phyloP scores from a whole-genome alignment of 2,329 filamentous ascomycete genomes.

The Diplodia mutila region DNA sequence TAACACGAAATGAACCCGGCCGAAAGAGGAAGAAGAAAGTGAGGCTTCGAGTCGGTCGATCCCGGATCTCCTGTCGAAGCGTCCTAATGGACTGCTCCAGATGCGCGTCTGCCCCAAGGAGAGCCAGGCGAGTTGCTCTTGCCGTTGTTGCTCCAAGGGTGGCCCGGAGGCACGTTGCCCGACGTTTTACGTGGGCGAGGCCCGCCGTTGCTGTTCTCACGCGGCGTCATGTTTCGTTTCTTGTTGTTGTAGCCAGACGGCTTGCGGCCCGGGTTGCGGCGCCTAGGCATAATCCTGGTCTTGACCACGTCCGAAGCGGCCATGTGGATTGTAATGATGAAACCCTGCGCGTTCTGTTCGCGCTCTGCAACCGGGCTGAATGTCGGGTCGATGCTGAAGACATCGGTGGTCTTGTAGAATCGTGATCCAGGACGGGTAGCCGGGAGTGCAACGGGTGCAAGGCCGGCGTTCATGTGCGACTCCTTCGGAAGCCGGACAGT shows the following conservation, averaged over 20 bases:
- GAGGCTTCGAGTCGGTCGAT: neutral
- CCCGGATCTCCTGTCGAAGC: neutral
- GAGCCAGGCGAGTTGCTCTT: conserved; percentile 17
- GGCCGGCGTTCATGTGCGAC: conserved; percentile 17
- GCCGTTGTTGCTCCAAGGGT: conserved; percentile 21
- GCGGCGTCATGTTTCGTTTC: conserved; percentile 15
- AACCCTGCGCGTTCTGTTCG: conserved; percentile 17
- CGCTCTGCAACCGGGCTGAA: neutral
- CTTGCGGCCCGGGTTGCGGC: conserved; percentile 14
- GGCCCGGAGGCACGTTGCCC: conserved; percentile 13
- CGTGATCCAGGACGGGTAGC: conserved; percentile 13
- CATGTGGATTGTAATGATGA: conserved; percentile 19
- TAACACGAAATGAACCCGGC: conserved; percentile 15
- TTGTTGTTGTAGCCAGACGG: conserved; percentile 20
- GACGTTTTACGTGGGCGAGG: conserved; percentile 13
- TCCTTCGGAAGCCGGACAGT: conserved; percentile 22
- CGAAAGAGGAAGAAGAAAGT: conserved; percentile 17
- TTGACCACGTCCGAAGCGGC: conserved; percentile 8
- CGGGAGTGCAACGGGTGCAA: conserved; percentile 1
- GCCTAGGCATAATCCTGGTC: conserved; percentile 14
- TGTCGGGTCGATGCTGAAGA: conserved; percentile 12
- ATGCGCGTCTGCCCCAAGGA: conserved; percentile 15
- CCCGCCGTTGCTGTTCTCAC: conserved; percentile 14
- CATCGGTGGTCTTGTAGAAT: conserved; percentile 22
- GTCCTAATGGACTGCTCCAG: conserved; percentile 20